Percentiles rank a stretch among this genome's conserved stretches.
Conservation (phyloP, 2,329 filamentous ascomycete genomes). For the Penicillium sp. region DNA sequence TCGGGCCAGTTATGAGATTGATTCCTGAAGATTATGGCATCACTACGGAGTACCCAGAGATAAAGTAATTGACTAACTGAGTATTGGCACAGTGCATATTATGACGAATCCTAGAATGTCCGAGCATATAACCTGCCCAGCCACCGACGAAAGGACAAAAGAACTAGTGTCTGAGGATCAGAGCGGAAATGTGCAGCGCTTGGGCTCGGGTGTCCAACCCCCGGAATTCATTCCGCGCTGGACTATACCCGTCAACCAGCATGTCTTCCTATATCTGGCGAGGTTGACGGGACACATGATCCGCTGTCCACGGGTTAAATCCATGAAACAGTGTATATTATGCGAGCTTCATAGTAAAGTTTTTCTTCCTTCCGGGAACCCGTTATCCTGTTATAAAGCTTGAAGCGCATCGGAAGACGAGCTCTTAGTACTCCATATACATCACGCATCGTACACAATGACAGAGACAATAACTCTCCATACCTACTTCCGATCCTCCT, state of each 20-base stretch:
- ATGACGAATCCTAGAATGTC: not conserved
- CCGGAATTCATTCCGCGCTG: constrained; percentile 5
- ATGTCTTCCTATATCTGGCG: not conserved
- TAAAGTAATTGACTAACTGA: too few species aligned
- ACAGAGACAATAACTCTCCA: constrained; percentile 47
- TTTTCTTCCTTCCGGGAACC: not conserved
- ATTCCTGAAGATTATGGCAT: not conserved
- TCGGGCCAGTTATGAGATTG: not conserved
- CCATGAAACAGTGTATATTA: not conserved
- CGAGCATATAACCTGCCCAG: not conserved
- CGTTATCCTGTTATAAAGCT: not conserved
- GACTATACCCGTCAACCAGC: not conserved
- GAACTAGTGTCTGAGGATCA: not conserved
- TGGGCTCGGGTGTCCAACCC: not conserved
- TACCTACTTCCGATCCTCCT: constrained; percentile 65
- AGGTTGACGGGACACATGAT: not conserved
- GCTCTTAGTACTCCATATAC: not conserved
- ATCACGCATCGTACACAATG: constrained; percentile 17
- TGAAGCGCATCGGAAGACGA: not conserved
- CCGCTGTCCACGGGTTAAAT: not conserved
- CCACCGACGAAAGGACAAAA: not conserved
- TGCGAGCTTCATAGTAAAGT: not conserved
- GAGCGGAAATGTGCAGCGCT: constrained; percentile 4
- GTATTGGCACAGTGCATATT: too few species aligned
- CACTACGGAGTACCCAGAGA: not conserved